Conservation (phyloP, 2,329 filamentous ascomycete genomes). For the Penicillium sp. region DNA sequence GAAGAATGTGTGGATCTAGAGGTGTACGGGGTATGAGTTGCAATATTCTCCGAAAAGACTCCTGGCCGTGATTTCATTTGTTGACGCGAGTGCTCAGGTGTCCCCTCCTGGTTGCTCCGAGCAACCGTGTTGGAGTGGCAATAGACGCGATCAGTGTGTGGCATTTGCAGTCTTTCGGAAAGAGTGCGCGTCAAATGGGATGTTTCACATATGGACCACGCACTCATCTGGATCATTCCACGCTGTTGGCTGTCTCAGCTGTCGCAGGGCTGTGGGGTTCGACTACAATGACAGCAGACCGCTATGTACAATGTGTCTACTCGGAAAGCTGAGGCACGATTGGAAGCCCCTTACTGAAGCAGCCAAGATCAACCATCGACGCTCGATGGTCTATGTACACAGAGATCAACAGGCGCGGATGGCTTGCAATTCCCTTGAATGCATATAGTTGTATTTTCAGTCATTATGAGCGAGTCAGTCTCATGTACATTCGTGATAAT, state of each 20-base stretch:
- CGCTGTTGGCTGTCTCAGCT: slow-evolving; percentile 5
- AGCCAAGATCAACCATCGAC: not conserved
- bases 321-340: not conserved
- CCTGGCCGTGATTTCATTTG: slow-evolving; percentile 26
- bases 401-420: not conserved
- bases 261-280: slow-evolving; percentile 1
- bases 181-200: fast-evolving
- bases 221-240: not conserved
- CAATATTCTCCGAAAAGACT: slow-evolving; percentile 27
- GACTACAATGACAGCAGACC: not conserved
- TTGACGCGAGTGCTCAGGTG: slow-evolving; percentile 26
- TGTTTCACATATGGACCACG: slow-evolving; percentile 8
- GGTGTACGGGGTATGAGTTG: slow-evolving; percentile 24
- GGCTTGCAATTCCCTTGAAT: not conserved
- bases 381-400: not conserved
- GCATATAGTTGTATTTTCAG: not conserved
- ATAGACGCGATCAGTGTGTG: slow-evolving; percentile 10
- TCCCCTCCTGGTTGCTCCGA: slow-evolving; percentile 32
- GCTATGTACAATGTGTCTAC: not conserved
- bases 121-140: slow-evolving; percentile 28
- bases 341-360: not conserved
- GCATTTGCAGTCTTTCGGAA: not conserved
- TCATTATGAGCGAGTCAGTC: not conserved
- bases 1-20: slow-evolving; percentile 32
- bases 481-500: not conserved